Evolutionary conservation across 805 yeast species (phyloP), one percentile per base, ranked within the genome.

Genomic region (Zygosaccharomyces rouxii): DNA sequence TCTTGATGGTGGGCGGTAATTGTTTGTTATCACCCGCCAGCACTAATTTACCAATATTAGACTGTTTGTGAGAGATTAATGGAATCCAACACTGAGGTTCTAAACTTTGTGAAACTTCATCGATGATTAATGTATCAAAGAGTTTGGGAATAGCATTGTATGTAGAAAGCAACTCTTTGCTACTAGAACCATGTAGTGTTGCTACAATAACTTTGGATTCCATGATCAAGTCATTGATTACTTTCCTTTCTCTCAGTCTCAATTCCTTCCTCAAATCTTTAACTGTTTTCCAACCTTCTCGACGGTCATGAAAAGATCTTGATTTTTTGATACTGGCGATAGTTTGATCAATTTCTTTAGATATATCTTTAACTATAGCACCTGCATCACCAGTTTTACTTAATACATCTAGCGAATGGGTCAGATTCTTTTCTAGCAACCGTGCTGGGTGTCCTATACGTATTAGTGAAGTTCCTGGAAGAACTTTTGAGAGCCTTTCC

Each of bases 61-160:
- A 70, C 7, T 80, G 75, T 11, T 75, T 67, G 58, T 86, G 92
- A 33, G 78, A 76, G 3, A 89, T 73, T 5, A 94, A 52, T 0
- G 99, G 97, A 21, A 92, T 89, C 97, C 97, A 90, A 59, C 97
- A 89, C 55, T 92, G 96, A 1, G 97, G 96, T 60, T 92, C 97
- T 47, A 92, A 68, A 9, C 97, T 77, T 65, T 92, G 99, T 0
- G 97, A 89, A 0, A 92, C 97, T 66, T 92, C 99, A 68, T 92
- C 99, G 30, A 92, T 90, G 10, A 94, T 86, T 28, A 92, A 72
- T 0, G 95, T 81, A 54, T 87, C 88, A 60, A 92, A 88, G 10
- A 81, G 61, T 28, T 66, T 63, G 4, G 68, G 61, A 1, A 50
- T 55, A 1, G 62, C 65, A 5, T 64, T 70, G 56, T 79, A 77